These are phyloP conservation scores for Diaporthe longicolla DNA, from an alignment of 2,329 filamentous ascomycete species.

Conservation along the genomic window DNA sequence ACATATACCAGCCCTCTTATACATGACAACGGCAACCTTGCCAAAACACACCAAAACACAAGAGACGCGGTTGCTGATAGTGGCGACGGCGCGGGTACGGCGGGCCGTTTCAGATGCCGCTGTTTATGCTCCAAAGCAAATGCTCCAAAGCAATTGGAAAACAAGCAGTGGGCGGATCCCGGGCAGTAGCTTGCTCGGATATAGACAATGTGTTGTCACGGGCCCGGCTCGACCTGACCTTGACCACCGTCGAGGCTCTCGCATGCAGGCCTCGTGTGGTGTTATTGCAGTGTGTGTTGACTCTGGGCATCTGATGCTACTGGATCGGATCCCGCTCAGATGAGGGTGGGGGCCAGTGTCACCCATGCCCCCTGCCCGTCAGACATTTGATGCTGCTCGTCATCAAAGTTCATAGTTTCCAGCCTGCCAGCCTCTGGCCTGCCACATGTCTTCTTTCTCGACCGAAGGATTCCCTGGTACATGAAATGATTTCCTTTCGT, in stretches of 20 bases:
- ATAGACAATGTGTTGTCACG: slow-evolving; percentile 21
- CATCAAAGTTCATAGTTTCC: slow-evolving; percentile 26
- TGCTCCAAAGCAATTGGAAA: not conserved
- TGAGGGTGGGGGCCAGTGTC: slow-evolving; percentile 29
- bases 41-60: slow-evolving; percentile 31
- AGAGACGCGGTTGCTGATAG: slow-evolving; percentile 6
- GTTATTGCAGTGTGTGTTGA: slow-evolving; percentile 29
- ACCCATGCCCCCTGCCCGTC: slow-evolving; percentile 18
- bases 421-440: not conserved
- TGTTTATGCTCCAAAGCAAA: slow-evolving; percentile 16
- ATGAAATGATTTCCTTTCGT: slow-evolving; percentile 19
- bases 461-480: not conserved
- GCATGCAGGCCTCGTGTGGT: not conserved
- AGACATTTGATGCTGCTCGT: slow-evolving; percentile 34
- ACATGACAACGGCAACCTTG: slow-evolving; percentile 19
- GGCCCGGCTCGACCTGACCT: not conserved
- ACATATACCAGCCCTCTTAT: slow-evolving; percentile 36
- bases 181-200: not conserved
- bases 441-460: slow-evolving; percentile 1
- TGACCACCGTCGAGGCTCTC: slow-evolving; percentile 7
- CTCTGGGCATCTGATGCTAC: slow-evolving; percentile 24
- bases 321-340: slow-evolving; percentile 33
- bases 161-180: not conserved
- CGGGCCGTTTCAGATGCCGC: slow-evolving; percentile 30
- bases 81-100: not conserved